Percentiles rank a stretch among this genome's conserved stretches.
phyloP scores from a whole-genome alignment of 2,329 filamentous ascomycete species.

The Emergomyces orientalis region DNA sequence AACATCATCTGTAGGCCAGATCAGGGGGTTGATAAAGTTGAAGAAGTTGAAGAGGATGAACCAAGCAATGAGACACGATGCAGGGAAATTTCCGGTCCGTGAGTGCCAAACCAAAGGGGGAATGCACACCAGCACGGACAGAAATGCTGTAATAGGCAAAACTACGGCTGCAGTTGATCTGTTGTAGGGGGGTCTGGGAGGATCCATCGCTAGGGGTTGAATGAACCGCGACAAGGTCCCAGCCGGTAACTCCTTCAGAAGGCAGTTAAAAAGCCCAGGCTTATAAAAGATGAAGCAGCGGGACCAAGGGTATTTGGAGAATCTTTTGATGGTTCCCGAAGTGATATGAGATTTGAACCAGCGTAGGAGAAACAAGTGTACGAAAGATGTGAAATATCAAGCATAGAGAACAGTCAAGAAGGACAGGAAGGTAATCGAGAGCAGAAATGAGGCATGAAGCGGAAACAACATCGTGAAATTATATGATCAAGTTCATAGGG shows the following conservation, averaged over 20 bases:
- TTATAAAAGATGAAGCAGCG: neutral
- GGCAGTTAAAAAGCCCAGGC: neutral
- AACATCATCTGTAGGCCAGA: conserved; percentile 54
- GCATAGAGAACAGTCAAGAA: neutral
- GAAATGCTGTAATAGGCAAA: conserved; percentile 42
- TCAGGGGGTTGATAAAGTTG: conserved; percentile 52
- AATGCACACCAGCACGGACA: conserved; percentile 45
- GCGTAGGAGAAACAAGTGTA: neutral
- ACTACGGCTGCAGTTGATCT: conserved; percentile 28
- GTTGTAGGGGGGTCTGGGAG: neutral
- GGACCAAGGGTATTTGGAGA: neutral
- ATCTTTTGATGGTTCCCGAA: neutral
- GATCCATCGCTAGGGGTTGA: neutral
- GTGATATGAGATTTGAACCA: neutral
- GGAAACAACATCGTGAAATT: neutral
- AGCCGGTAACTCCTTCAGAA: neutral
- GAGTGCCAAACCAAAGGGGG: conserved; percentile 53
- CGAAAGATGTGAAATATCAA: neutral
- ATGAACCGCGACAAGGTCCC: neutral
- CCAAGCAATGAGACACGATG: conserved; percentile 49
- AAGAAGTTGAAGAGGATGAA: conserved; percentile 48
- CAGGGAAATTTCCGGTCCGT: conserved; percentile 52
- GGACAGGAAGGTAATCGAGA: neutral
- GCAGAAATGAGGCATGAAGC: neutral
- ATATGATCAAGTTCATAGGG: neutral